These are phyloP conservation scores for Cladophialophora carrionii DNA, from an alignment of 2,329 filamentous ascomycete species.

Conservation along the genomic window DNA sequence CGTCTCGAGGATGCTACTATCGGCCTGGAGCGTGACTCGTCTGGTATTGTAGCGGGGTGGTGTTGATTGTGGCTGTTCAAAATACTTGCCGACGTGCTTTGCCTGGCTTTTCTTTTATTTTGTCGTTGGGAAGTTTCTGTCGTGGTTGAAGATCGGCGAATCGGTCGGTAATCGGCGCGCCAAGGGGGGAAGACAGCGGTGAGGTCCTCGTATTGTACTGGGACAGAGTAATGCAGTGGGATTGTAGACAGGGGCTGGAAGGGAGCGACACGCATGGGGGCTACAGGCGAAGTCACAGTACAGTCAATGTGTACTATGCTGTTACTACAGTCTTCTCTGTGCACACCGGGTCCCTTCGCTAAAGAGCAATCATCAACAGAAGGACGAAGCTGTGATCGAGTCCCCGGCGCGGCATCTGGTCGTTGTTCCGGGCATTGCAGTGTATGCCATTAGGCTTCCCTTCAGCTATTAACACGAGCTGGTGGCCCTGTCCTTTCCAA, in stretches of 20 bases:
- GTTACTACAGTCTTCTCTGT: background rate
- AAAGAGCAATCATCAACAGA: background rate
- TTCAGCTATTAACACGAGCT: background rate
- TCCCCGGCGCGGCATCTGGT: background rate
- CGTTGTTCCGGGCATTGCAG: background rate
- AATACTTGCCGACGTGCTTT: background rate
- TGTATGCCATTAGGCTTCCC: background rate
- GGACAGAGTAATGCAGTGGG: no score
- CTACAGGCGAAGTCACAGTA: background rate
- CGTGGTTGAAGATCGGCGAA: slow-evolving; percentile 5
- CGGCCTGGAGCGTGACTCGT: background rate
- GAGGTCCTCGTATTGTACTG: background rate
- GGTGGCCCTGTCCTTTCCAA: background rate
- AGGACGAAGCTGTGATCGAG: background rate
- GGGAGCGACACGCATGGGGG: background rate
- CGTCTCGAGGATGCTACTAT: background rate
- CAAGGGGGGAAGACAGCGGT: background rate
- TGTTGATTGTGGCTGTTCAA: background rate
- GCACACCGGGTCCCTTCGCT: background rate
- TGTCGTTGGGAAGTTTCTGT: slow-evolving; percentile 5
- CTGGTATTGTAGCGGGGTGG: background rate
- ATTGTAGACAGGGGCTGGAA: background rate
- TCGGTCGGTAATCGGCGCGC: slow-evolving; percentile 3
- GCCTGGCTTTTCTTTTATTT: background rate
- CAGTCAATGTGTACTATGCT: background rate